Base-by-base conservation (phyloP, 2,329 filamentous ascomycete genomes). In the Lasiodiplodia citricola region DNA sequence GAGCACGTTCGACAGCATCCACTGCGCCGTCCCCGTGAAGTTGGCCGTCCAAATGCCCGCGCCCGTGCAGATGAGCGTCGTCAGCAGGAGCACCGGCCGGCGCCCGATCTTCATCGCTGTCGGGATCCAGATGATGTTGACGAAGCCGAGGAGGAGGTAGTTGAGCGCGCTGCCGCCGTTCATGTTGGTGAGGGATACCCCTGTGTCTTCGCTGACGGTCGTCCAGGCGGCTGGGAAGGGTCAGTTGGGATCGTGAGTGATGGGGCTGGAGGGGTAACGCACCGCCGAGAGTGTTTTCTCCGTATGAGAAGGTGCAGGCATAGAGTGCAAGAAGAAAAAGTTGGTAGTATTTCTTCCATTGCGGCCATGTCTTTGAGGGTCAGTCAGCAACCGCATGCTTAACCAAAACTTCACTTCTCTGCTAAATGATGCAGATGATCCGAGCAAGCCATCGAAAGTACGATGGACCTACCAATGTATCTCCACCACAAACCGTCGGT, bases 101-200 rank as follows among this genome's bases (percentile, higher is more conserved):
- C 82, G 81, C 21, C 81, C 81, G 47, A 82, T 71, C 47, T 76
- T 77, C 68, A 80, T 72, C 0, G 78, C 77, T 18, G 76, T 71
- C 1, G 78, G 79, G 67, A 80, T 80, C 78, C 79, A 82, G 68
- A 81, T 78, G 38, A 82, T 77, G 55, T 82, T 82, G 70, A 80
- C 76, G 55, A 82, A 80, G 5, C 79, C 80, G 25, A 82, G 71
- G 7, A 82, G 75, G 2, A 82, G 75, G 63, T 82, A 82, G 64
- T 81, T 81, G 8, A 82, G 70, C 1, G 80, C 80, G 35, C 77
- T 78, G 38, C 79, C 79, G 7, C 79, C 80, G 67, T 81, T 81
- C 77, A 82, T 79, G 68, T 82, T 78, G n/a, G 73, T 76, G 28
- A 82, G 67, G 1, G 73, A 76, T 21, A 82, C 79, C 11, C 76